These are phyloP conservation scores for Coemansia sp. DNA, from an alignment of 192 early-diverging fungal genomes.

Conservation along the genomic window DNA sequence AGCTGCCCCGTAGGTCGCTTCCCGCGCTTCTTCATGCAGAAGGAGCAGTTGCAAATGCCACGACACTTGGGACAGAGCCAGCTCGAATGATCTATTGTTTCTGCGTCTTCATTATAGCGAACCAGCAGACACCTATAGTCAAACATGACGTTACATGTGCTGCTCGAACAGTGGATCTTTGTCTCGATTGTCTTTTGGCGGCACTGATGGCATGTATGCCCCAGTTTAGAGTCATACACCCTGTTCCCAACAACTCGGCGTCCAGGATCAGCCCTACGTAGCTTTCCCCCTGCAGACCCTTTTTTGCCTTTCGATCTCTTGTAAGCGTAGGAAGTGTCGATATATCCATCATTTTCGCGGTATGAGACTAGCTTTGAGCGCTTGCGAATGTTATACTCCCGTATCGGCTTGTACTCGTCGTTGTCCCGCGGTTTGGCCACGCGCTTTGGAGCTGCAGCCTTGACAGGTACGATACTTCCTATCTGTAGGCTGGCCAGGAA, in stretches of 20 bases:
- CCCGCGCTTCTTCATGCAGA: slow-evolving; percentile 38
- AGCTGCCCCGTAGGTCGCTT: slow-evolving; percentile 40
- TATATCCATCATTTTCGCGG: slow-evolving; percentile 22
- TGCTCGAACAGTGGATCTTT: slow-evolving; percentile 31
- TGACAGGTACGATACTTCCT: background rate
- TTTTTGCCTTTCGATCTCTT: slow-evolving; percentile 16
- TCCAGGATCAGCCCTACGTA: slow-evolving; percentile 17
- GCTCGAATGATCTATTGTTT: slow-evolving; percentile 11
- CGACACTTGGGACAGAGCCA: slow-evolving; percentile 44
- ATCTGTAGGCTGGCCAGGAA: slow-evolving; percentile 33
- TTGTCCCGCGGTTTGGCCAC: slow-evolving; percentile 2
- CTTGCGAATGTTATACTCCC: slow-evolving; percentile 17
- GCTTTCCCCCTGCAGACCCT: background rate
- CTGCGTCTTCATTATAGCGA: slow-evolving; percentile 36
- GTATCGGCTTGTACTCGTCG: slow-evolving; percentile 21
- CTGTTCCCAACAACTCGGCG: slow-evolving; percentile 25
- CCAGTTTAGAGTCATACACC: slow-evolving; percentile 28
- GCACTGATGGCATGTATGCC: slow-evolving; percentile 48
- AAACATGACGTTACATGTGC: slow-evolving; percentile 28
- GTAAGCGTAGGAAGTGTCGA: background rate
- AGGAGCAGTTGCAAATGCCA: slow-evolving; percentile 41
- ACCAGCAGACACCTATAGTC: slow-evolving; percentile 34
- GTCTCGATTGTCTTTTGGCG: slow-evolving; percentile 45
- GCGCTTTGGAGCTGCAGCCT: slow-evolving; percentile 8
- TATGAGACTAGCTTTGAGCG: slow-evolving; percentile 22